These are phyloP conservation scores for Dichotomocladium elegans DNA, from an alignment of 371 early-diverging fungal genomes.

Conservation along the genomic window DNA sequence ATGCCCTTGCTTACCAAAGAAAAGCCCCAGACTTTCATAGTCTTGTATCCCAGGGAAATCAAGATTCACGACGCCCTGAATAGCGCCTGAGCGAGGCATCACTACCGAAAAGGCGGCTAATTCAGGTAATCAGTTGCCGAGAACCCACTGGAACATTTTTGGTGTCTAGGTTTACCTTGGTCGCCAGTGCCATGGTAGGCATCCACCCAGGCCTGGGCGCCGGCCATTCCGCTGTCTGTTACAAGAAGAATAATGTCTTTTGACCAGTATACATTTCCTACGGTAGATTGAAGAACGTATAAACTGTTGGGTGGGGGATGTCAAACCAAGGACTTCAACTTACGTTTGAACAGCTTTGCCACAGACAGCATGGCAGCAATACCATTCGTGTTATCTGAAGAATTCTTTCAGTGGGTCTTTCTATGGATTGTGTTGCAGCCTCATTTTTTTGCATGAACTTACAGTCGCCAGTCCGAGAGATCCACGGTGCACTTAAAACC, in stretches of 20 bases:
- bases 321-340: too few species aligned
- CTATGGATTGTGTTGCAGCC: not conserved
- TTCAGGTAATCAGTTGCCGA: not conserved
- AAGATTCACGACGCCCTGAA: conserved; percentile 85
- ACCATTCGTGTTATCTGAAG: conserved; percentile 70
- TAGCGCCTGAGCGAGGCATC: conserved; percentile 73
- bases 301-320: too few species aligned
- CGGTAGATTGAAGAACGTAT: too few species aligned
- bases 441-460: not conserved
- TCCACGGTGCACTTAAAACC: conserved; percentile 78
- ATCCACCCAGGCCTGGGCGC: conserved; percentile 86
- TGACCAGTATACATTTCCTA: conserved; percentile 81
- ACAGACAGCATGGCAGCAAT: conserved; percentile 71
- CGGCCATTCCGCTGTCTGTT: conserved; percentile 69
- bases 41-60: conserved; percentile 75
- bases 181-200: conserved; percentile 78
- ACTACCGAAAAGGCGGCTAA: conserved; percentile 24
- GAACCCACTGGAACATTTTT: not conserved
- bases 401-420: not conserved
- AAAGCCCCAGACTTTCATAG: conserved; percentile 74
- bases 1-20: conserved; percentile 64
- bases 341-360: conserved; percentile 73
- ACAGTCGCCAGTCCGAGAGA: conserved; percentile 53
- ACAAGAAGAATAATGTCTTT: conserved; percentile 89
- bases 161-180: conserved; percentile 22